These are phyloP conservation scores for Alternaria ethzedia DNA, from an alignment of 2,329 filamentous ascomycete species.

Conservation along the genomic window DNA sequence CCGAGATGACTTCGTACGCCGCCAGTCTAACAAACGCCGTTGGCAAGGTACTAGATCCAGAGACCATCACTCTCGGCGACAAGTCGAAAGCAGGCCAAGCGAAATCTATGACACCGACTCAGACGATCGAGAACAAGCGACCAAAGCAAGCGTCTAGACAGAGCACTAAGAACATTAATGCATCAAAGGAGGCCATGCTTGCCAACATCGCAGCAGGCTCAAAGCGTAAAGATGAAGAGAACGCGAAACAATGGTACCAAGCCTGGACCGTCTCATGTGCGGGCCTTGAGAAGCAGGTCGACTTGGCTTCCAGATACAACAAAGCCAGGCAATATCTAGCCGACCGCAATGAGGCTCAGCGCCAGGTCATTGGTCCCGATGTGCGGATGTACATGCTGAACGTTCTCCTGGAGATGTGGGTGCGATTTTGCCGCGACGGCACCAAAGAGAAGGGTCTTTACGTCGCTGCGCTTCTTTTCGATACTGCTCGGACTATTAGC, in stretches of 20 bases:
- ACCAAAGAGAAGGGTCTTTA: slow-evolving; percentile 38
- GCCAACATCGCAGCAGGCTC: slow-evolving; percentile 52
- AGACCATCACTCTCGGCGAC: slow-evolving; percentile 39
- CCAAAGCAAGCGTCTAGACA: slow-evolving; percentile 31
- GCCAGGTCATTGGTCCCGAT: slow-evolving; percentile 52
- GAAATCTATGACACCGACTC: slow-evolving; percentile 13
- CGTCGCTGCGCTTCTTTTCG: slow-evolving; percentile 43
- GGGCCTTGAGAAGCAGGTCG: slow-evolving; percentile 56
- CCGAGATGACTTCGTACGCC: slow-evolving; percentile 22
- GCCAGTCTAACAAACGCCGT: slow-evolving; percentile 24
- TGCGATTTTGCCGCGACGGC: slow-evolving; percentile 39
- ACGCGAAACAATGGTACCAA: slow-evolving; percentile 49
- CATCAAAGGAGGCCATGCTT: slow-evolving; percentile 53
- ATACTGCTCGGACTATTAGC: slow-evolving; percentile 36
- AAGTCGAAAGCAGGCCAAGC: slow-evolving; percentile 17
- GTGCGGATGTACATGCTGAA: slow-evolving; percentile 59
- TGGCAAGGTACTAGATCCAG: slow-evolving; percentile 21
- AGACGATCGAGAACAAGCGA: slow-evolving; percentile 22
- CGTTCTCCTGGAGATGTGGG: slow-evolving; percentile 58
- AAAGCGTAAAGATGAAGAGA: slow-evolving; percentile 51
- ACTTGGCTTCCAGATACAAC: slow-evolving; percentile 55
- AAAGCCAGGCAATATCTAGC: slow-evolving; percentile 58
- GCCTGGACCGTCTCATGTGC: slow-evolving; percentile 56
- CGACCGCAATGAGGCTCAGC: slow-evolving; percentile 49
- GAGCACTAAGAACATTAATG: slow-evolving; percentile 41